Evolutionary conservation across 306 rosid genomes (phyloP), one percentile per base, ranked within the genome.

Genomic region (Begonia loranthoides): DNA sequence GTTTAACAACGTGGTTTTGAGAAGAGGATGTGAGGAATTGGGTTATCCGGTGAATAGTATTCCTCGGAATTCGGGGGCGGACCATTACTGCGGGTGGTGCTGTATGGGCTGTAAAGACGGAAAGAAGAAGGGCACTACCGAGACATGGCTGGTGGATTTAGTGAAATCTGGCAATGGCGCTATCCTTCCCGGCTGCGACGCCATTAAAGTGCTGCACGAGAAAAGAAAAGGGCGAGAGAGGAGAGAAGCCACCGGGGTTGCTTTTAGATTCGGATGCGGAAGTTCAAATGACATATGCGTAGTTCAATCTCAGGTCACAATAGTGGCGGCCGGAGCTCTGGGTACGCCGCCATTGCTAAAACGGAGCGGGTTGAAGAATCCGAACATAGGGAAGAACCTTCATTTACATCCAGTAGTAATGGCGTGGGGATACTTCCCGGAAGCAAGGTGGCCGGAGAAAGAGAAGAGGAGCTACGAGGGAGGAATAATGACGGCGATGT

Each of bases 401-500:
- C 94, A 78, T 72, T 83, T 83, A 40, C 96, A 87, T 70, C 94
- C 92, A 4, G 94, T 83, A 43, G 47, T 71, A 63, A 83, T 87
- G 96, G 84, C 92, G 2, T 87, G 94, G 92, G 96, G 96, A 10
- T 67, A 83, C 55, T 87, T 87, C 22, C 96, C 94, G 17, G 36
- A 62, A 52, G 41, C 70, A 12, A 57, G 34, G 36, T 72, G 88
- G 88, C 85, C 82, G 8, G 76, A 74, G 65, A 6, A 59, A 54
- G 47, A 63, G 45, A 82, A 79, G 51, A 87, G 72, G 71, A 83
- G 94, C 74, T 87, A 73, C 34, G 92, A 87, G 65, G 94, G 96
- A 61, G 96, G 87, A 52, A 83, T 83, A 65, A 80, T 87, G 94
- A 87, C 94, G 54, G 81, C 92, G 59, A 87, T 87, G 92, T 87